These are phyloP conservation scores for Aspergillus oerlinghausenensis DNA, from an alignment of 2,329 filamentous ascomycete species.

Conservation along the genomic window DNA sequence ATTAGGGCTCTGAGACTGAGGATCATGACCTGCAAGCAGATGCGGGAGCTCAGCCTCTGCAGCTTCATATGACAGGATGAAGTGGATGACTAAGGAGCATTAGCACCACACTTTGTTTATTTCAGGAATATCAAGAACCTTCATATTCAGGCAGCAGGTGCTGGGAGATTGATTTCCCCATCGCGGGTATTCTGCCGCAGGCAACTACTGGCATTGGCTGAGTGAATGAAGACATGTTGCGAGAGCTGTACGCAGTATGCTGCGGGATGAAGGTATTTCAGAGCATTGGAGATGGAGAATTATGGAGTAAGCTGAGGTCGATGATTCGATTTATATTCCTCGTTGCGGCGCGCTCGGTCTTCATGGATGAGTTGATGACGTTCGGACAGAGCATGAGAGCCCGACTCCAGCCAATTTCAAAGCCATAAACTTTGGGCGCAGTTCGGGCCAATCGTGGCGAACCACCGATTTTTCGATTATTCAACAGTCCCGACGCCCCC, in stretches of 20 bases:
- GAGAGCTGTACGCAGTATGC: slow-evolving; percentile 1
- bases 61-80: slow-evolving; percentile 14
- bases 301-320: neutral
- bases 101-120: neutral
- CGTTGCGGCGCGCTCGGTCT: too few relatives aligned
- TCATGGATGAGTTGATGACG: too few relatives aligned
- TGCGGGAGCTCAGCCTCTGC: slow-evolving; percentile 18
- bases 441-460: too few relatives aligned
- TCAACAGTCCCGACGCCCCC: too few relatives aligned
- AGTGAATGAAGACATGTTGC: slow-evolving; percentile 8
- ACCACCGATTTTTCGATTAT: too few relatives aligned
- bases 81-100: slow-evolving; percentile 18
- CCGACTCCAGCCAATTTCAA: too few relatives aligned
- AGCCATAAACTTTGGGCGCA: too few relatives aligned
- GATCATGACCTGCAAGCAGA: slow-evolving; percentile 20
- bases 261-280: neutral
- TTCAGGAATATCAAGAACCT: neutral
- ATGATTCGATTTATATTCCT: neutral
- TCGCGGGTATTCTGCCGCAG: slow-evolving; percentile 3
- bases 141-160: slow-evolving; percentile 4
- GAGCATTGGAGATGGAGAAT: slow-evolving; percentile 3
- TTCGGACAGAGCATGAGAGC: too few relatives aligned
- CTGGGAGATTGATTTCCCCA: neutral
- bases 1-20: slow-evolving; percentile 14
- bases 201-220: slow-evolving; percentile 6